Evolutionary conservation across 2,329 filamentous ascomycete species (phyloP).

Genomic region (Plectosphaerella cucumerina): DNA sequence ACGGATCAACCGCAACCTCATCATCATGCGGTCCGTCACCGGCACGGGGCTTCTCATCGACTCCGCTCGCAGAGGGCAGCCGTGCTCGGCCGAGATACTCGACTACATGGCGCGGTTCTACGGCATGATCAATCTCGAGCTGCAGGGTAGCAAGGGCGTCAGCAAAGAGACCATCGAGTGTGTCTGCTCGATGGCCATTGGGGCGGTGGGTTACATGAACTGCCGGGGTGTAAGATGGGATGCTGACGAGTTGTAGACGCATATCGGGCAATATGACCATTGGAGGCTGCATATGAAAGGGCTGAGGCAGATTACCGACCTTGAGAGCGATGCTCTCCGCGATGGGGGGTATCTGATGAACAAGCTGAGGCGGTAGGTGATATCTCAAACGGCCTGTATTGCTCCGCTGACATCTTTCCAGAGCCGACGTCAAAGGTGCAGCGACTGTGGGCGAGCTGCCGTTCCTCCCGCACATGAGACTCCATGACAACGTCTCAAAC

Average conservation of each 20-base stretch:
- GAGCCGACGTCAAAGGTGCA: conserved; percentile 31
- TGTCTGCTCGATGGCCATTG: conserved; percentile 24
- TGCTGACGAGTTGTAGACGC: conserved; percentile 15
- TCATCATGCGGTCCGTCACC: conserved; percentile 22
- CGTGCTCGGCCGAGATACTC: conserved; percentile 12
- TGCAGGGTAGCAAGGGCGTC: conserved; percentile 11
- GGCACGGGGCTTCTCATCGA: conserved; percentile 23
- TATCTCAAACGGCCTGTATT: neutral
- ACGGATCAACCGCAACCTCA: conserved; percentile 18
- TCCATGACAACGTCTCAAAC: conserved; percentile 17
- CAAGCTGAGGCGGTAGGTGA: conserved; percentile 23
- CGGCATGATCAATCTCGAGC: conserved; percentile 17
- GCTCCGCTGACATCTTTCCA: conserved; percentile 9
- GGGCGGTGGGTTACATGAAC: conserved; percentile 18
- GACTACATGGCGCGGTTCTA: conserved; percentile 20
- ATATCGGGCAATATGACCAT: conserved; percentile 29
- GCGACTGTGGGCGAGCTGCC: conserved; percentile 23
- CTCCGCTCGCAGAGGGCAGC: conserved; percentile 13
- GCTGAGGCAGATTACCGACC: conserved; percentile 23
- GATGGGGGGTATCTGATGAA: conserved; percentile 13
- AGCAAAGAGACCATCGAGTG: conserved; percentile 23
- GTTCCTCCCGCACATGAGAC: conserved; percentile 23
- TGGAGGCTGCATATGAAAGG: conserved; percentile 33
- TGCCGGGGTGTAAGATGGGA: neutral
- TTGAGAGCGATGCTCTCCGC: conserved; percentile 19